Percentiles rank a stretch among this genome's conserved stretches.
Evolutionary conservation across 768 basidiomycete species (phyloP).

Genomic region (Trametes cingulata): DNA sequence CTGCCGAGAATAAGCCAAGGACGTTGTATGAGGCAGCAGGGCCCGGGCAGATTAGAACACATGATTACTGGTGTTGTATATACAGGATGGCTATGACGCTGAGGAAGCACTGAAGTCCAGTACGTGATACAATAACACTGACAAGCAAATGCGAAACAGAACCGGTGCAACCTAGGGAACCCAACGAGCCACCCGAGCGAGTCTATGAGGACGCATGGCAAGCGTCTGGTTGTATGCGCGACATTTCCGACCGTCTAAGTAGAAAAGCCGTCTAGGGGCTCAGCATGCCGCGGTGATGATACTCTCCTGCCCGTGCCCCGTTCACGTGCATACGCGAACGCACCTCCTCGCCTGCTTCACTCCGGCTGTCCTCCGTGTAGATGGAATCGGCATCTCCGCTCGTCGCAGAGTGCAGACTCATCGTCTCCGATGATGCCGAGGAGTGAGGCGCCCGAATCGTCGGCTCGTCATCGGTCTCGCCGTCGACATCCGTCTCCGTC

Average conservation of each 20-base stretch:
- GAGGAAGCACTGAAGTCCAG: conserved; percentile 18
- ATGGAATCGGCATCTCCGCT: conserved; percentile 36
- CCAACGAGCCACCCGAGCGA: conserved; percentile 5
- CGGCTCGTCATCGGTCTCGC: conserved; percentile 78
- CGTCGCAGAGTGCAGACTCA: conserved; percentile 32
- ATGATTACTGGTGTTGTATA: conserved; percentile 20
- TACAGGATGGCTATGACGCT: conserved; percentile 14
- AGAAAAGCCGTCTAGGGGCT: conserved; percentile 4
- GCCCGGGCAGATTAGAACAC: background rate
- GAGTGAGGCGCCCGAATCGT: conserved; percentile 63
- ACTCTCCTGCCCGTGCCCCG: conserved; percentile 7
- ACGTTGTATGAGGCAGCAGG: too few relatives aligned
- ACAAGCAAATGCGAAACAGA: conserved; percentile 3
- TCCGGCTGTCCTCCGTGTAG: conserved; percentile 32
- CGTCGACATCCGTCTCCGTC: conserved; percentile 52
- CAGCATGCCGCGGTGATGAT: conserved; percentile 12
- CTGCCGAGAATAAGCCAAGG: too few relatives aligned
- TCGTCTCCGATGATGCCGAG: conserved; percentile 38
- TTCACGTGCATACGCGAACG: background rate
- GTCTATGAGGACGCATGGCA: conserved; percentile 11
- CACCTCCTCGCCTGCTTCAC: conserved; percentile 14
- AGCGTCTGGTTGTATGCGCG: background rate
- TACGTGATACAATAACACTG: conserved; percentile 14
- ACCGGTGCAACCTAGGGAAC: background rate
- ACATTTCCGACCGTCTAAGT: background rate